Base-by-base conservation (phyloP, 2,329 filamentous ascomycete species). In the Ophiognomonia clavigignenti-juglandacearum region DNA sequence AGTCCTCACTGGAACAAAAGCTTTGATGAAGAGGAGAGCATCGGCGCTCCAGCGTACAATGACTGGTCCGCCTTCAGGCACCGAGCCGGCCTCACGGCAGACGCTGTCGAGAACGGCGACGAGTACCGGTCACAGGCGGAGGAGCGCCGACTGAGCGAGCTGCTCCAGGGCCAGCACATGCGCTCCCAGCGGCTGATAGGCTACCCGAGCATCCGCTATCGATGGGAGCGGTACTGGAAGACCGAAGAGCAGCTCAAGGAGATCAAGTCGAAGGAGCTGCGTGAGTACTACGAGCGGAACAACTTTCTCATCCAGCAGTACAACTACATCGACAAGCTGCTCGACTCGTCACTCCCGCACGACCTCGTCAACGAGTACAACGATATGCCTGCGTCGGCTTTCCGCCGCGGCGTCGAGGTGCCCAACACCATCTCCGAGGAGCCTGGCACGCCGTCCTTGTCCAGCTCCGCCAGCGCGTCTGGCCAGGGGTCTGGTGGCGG, bases 331-430 rank as follows among this genome's bases (percentile, higher is more conserved):
- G 92, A 96, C 67, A 81, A 85, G 43, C 73, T 97, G 47, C 77
- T 97, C 52, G 90, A 96, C 67, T 96, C 89, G 8, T 91, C 88
- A 24, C 79, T 96, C n/a, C 91, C 91, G 2, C 91, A 95, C 61
- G 85, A 92, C 58, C 73, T 97, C 37, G 82, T 97, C 48, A 91
- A 95, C 61, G 91, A 96, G 65, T 96, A 96, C 65, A 83, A 83
- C 54, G 72, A 85, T 53, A 71, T 82, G 41, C 72, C 78, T 36
- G 72, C 72, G 18, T 76, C 72, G 32, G 73, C 73, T 20, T 74
- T 79, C 53, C 72, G 71, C 39, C 72, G 72, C 38, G 69, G 71
- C 40, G 60, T 79, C 48, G 77, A 82, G 55, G 77, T 89, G 6
- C 86, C 88, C 2, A 73, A 79, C 26, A 90, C 87, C 10, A 93